A percentile compares a stretch with the other conserved stretches of the same genome.
Evolutionary conservation across 805 yeast species (phyloP).

Genomic region (Yamadazyma paraphyllophila): DNA sequence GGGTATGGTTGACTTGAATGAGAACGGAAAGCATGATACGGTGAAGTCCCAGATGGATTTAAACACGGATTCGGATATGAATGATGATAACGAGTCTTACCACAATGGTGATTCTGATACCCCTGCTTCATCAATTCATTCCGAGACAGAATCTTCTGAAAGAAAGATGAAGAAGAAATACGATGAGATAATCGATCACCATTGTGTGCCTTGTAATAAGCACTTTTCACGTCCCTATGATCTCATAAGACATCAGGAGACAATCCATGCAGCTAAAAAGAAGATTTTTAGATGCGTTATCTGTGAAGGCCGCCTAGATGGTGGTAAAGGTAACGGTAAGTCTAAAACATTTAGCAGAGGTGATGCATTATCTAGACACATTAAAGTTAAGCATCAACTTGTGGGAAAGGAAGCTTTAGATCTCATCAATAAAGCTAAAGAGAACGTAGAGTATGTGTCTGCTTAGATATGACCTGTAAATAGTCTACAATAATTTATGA

Average conservation of each 20-base stretch:
- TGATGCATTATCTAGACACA: conserved; percentile 46
- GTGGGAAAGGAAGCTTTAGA: conserved; percentile 64
- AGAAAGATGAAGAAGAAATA: conserved; percentile 9
- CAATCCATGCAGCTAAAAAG: conserved; percentile 47
- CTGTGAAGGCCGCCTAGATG: conserved; percentile 45
- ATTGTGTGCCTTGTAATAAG: conserved; percentile 67
- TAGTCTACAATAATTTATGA: conserved; percentile 7
- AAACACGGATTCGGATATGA: conserved; percentile 5
- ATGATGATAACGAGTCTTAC: neutral
- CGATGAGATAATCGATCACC: conserved; percentile 44
- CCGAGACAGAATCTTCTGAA: neutral
- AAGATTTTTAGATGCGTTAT: conserved; percentile 46
- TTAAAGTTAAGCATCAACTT: conserved; percentile 80
- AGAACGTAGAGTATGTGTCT: conserved; percentile 62
- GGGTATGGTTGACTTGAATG: neutral
- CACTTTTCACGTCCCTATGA: conserved; percentile 73
- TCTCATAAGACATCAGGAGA: conserved; percentile 46
- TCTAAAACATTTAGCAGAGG: conserved; percentile 46
- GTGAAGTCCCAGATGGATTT: conserved; percentile 13
- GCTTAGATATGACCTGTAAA: conserved; percentile 8
- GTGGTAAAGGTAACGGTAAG: conserved; percentile 51
- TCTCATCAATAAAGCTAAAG: conserved; percentile 73
- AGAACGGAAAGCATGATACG: neutral
- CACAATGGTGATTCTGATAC: neutral
- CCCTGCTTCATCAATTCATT: neutral